Base-by-base conservation (phyloP, 805 yeast genomes). In the Nakazawaea ernobii region DNA sequence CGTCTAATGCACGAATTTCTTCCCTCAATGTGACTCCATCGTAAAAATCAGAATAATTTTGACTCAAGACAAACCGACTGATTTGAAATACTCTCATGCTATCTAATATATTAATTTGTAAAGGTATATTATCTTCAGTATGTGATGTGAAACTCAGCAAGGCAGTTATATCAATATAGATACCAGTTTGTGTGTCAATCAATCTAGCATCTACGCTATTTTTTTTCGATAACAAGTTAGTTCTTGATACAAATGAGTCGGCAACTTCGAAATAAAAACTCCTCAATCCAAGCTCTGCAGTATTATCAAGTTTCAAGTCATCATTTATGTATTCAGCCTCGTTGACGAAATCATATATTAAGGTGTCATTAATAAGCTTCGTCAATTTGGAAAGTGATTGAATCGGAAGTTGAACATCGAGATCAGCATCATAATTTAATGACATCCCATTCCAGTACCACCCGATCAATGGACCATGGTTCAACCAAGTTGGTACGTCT, bases 361-460 rank as follows among this genome's bases (percentile, higher is more conserved):
- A 55, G 1, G 79, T 65, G 52, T 76, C 79, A 55, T 80, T 79
- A 57, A 62, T 78, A 14, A 62, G 51, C 37, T 70, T 59, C 3
- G 79, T 80, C 35, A 80, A 55, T 33, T 52, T 58, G 42, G 66
- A 61, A 41, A 78, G 56, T 33, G 75, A 74, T 2, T 52, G 55
- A 50, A 74, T 71, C 0, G 84, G 74, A 57, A 80, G 65, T 56
- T 80, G 84, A 15, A 77, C 82, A 62, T 80, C 86, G 32, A 77
- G 62, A 55, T 80, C 85, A 39, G 68, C 64, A 59, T 80, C 86
- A 83, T 84, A 81, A 9, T 82, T 81, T 52, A 81, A 66, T 5
- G 68, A 63, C 51, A 77, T 58, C 0, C 82, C 84, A 56, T 77
- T 79, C 73, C 79, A 79, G 53, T 75, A 73, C 78, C 82, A 81